Evolutionary conservation across 225 moss, liverwort and hornwort species (phyloP).

Genomic region (Rhytidiadelphus loreus): DNA sequence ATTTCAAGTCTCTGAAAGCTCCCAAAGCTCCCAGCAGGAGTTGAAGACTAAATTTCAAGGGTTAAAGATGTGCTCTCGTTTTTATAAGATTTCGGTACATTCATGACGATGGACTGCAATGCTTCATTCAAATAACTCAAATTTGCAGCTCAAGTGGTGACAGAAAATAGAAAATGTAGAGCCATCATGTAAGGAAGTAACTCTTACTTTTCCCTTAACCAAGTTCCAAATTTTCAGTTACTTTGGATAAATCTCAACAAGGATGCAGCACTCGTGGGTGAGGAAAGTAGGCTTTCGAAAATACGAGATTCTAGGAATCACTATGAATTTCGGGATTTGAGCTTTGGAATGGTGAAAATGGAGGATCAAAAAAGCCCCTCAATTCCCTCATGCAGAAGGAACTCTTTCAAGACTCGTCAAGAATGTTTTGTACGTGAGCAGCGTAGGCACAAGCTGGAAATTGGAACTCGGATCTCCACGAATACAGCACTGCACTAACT

Average conservation of each 20-base stretch:
- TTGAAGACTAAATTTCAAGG: neutral
- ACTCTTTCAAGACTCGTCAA: neutral
- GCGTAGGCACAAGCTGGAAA: neutral
- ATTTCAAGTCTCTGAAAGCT: neutral
- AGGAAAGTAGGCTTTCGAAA: neutral
- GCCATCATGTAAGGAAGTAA: neutral
- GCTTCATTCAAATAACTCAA: neutral
- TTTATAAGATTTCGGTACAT: neutral
- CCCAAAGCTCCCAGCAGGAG: neutral
- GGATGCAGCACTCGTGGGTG: neutral
- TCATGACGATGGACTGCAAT: neutral
- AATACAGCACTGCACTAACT: neutral
- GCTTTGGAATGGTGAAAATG: neutral
- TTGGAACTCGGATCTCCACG: neutral
- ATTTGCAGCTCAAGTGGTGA: neutral
- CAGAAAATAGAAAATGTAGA: neutral
- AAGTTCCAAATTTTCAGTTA: neutral
- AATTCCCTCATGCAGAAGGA: neutral
- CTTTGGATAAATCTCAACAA: neutral
- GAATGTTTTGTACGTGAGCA: neutral
- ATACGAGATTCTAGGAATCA: neutral
- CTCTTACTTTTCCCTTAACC: neutral
- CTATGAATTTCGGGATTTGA: neutral
- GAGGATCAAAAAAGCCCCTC: neutral
- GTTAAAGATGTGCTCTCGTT: neutral